phyloP scores from a whole-genome alignment of 1,284 basidiomycete genomes.

The Lignosus rhinocerotis region DNA sequence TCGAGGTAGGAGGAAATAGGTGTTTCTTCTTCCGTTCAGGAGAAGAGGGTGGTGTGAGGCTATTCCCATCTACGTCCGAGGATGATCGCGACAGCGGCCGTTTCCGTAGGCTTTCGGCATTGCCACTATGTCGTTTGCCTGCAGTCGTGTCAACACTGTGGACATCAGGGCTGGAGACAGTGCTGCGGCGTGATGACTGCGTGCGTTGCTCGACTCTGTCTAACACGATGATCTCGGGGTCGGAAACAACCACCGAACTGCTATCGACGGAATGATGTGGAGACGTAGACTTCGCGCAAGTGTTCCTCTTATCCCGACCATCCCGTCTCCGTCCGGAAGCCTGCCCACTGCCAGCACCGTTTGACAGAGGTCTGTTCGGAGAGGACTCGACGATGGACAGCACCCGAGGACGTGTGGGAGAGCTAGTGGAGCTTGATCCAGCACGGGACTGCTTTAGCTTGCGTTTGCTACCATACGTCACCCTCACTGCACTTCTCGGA shows the following conservation, averaged over 20 bases:
- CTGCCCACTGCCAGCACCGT: background rate
- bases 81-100: slow-evolving; percentile 17
- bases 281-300: slow-evolving; percentile 1
- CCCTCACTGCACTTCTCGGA: slow-evolving; percentile 14
- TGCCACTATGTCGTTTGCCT: background rate
- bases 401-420: background rate
- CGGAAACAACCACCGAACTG: background rate
- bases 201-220: background rate
- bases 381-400: slow-evolving; percentile 9
- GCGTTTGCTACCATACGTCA: slow-evolving; percentile 25
- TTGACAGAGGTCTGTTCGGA: slow-evolving; percentile 1
- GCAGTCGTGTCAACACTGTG: background rate
- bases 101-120: slow-evolving; percentile 7
- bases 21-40: slow-evolving; percentile 4
- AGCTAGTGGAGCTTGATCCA: background rate
- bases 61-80: background rate
- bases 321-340: slow-evolving; percentile 2
- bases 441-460: slow-evolving; percentile 12
- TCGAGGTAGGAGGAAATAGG: slow-evolving; percentile 4
- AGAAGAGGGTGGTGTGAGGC: slow-evolving; percentile 11
- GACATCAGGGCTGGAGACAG: background rate
- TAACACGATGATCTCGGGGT: background rate
- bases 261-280: slow-evolving; percentile 2
- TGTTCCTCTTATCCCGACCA: background rate
- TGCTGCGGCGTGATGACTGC: background rate